A percentile compares a stretch with the other conserved stretches of the same genome.
These are phyloP conservation scores for Myrica gale DNA, from an alignment of 306 rosid species.

Conservation along the genomic window DNA sequence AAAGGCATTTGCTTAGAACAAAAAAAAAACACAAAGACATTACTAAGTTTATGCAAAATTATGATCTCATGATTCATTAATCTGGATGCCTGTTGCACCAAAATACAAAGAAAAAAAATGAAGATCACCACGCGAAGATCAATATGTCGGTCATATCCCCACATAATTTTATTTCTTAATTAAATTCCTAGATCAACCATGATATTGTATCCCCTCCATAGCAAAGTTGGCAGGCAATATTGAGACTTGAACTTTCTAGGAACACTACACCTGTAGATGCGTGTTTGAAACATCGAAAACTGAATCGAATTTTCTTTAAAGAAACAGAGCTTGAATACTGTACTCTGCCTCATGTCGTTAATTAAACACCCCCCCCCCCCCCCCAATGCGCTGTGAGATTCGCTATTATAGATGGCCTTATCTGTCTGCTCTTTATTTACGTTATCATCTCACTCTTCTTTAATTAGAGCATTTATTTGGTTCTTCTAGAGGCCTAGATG, in stretches of 20 bases:
- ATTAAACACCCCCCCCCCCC: neutral
- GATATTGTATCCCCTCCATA: neutral
- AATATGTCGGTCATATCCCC: neutral
- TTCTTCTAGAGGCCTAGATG: neutral
- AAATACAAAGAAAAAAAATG: too few relatives aligned
- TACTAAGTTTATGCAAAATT: too few relatives aligned
- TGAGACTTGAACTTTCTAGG: constrained; percentile 9
- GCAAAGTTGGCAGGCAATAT: too few relatives aligned
- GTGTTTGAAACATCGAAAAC: constrained; percentile 20
- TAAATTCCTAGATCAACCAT: constrained; percentile 17
- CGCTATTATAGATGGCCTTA: constrained; percentile 10
- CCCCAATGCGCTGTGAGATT: constrained; percentile 9
- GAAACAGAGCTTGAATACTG: neutral
- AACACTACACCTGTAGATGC: constrained; percentile 36
- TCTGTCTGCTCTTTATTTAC: neutral
- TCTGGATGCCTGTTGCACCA: too few relatives aligned
- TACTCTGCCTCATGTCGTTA: constrained; percentile 10
- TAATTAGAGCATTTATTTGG: constrained; percentile 2
- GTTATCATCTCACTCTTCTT: neutral
- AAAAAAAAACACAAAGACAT: too few relatives aligned
- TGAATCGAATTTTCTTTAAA: too few relatives aligned
- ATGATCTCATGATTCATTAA: too few relatives aligned
- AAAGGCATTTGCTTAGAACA: too few relatives aligned
- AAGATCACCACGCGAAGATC: too few relatives aligned
- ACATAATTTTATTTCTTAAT: neutral